Evolutionary conservation across 495 filamentous ascomycete genomes (phyloP).

Genomic region (Penicillium pulvis): DNA sequence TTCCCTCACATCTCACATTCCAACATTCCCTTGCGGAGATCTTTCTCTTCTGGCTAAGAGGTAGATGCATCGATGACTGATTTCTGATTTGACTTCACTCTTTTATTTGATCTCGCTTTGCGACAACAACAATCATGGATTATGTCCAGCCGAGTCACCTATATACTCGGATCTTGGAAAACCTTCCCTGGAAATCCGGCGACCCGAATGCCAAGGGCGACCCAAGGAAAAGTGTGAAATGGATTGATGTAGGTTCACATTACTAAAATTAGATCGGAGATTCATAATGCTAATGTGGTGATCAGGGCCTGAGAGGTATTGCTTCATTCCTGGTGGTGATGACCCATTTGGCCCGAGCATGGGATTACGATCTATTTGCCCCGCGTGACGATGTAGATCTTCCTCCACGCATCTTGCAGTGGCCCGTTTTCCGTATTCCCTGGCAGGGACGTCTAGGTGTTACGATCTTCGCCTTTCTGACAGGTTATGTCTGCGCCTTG

Average conservation of each 20-base stretch:
- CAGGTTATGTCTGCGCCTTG: slow-evolving; percentile 68
- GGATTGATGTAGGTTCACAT: slow-evolving; percentile 61
- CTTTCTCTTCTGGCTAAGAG: slow-evolving; percentile 21
- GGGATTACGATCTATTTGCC: slow-evolving; percentile 59
- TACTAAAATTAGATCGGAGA: background rate
- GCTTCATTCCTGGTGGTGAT: slow-evolving; percentile 65
- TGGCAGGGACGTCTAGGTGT: slow-evolving; percentile 67
- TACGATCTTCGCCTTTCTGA: slow-evolving; percentile 66
- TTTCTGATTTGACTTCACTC: slow-evolving; percentile 6
- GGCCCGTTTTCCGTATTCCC: slow-evolving; percentile 61
- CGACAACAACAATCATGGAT: slow-evolving; percentile 20
- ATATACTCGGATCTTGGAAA: slow-evolving; percentile 36
- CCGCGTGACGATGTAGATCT: slow-evolving; percentile 51
- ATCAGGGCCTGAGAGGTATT: slow-evolving; percentile 63
- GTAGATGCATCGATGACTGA: slow-evolving; percentile 16
- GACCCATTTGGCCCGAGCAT: slow-evolving; percentile 64
- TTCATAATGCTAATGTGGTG: background rate
- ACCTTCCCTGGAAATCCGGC: slow-evolving; percentile 35
- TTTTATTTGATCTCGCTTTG: slow-evolving; percentile 1
- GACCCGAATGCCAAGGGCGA: slow-evolving; percentile 36
- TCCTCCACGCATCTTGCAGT: slow-evolving; percentile 56
- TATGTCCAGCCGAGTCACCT: slow-evolving; percentile 29
- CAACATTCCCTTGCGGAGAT: slow-evolving; percentile 14
- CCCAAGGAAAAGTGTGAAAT: slow-evolving; percentile 62
- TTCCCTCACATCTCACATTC: background rate